Evolutionary conservation across 352 stramenopile species (phyloP), one percentile per base, ranked within the genome.

Genomic region (Phytophthora citricola): DNA sequence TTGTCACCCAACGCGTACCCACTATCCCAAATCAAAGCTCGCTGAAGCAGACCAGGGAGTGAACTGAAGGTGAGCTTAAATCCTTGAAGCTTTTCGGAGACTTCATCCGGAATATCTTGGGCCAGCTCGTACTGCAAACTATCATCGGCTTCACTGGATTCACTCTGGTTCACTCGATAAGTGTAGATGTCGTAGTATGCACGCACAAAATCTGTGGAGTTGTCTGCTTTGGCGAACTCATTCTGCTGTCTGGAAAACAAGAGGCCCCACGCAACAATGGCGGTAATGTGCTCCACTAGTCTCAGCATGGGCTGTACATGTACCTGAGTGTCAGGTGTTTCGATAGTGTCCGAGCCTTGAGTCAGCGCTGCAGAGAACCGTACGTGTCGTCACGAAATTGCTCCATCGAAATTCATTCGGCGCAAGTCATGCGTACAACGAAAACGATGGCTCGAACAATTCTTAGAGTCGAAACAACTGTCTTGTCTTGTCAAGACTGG

Each of bases 11-110:
- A 7, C 12, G 61, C 53, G 60, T 79, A 82, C n/a, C 74, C 74
- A 7, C 41, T 56, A n/a, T 79, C 71, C 74, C 74, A 82, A 24
- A 81, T 51, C 45, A 81, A 43, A 9, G 73, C 73, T 44, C 64
- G 73, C 45, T 75, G 73, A 15, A 78, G 52, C 14, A 76, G 47
- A 14, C 38, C 26, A 15, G 73, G 68, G 20, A 81, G 58, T 26
- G 62, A 47, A 5, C 17, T 11, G 43, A 81, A 78, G 4, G 17
- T 29, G 22, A 81, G 49, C 17, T 58, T 46, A 47, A 72, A 64
- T 14, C 15, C 36, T 29, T 56, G 45, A n/a, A 81, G 38, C 2
- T 55, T 69, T 6, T 27, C 17, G 1, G 44, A 49, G 3, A 81
- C 51, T 40, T 76, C 69, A 8, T 58, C 32, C n/a, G 73, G 70